phyloP scores from a whole-genome alignment of 805 yeast species.

The Saccharomycopsis oosterbeekiorum region DNA sequence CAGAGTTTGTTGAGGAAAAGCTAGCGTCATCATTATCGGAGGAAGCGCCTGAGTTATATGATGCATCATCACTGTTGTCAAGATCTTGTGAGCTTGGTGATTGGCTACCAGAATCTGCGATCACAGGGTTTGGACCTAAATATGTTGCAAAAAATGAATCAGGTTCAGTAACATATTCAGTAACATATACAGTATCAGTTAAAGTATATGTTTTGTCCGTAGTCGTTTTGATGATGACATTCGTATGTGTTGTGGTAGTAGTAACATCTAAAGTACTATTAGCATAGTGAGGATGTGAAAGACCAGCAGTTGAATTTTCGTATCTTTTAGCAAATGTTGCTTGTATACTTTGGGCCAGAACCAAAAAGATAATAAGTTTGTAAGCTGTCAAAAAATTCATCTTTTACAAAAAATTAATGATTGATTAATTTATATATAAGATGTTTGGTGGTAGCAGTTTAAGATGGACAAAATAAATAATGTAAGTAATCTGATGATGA shows the following conservation, averaged over 20 bases:
- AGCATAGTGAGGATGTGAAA: neutral
- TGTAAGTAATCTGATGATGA: no score
- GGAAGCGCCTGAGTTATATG: neutral
- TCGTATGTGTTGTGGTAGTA: neutral
- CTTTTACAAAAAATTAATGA: neutral
- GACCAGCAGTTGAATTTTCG: neutral
- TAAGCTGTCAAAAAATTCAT: neutral
- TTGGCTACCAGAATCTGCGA: neutral
- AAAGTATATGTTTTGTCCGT: neutral
- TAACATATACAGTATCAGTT: neutral
- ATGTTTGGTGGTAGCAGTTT: neutral
- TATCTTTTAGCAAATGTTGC: conserved; percentile 1
- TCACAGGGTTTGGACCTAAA: neutral
- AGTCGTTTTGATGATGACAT: neutral
- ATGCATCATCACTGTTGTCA: neutral
- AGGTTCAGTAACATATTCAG: neutral
- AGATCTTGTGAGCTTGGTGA: neutral
- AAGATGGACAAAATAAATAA: no score
- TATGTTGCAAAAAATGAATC: neutral
- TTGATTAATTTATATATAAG: no score
- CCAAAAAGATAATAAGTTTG: neutral
- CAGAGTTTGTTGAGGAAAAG: neutral
- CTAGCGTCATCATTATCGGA: no score
- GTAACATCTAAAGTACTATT: neutral
- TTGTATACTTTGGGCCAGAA: neutral